Evolutionary conservation across 2,329 filamentous ascomycete genomes (phyloP).

Genomic region (Pseudocercospora crystallina): DNA sequence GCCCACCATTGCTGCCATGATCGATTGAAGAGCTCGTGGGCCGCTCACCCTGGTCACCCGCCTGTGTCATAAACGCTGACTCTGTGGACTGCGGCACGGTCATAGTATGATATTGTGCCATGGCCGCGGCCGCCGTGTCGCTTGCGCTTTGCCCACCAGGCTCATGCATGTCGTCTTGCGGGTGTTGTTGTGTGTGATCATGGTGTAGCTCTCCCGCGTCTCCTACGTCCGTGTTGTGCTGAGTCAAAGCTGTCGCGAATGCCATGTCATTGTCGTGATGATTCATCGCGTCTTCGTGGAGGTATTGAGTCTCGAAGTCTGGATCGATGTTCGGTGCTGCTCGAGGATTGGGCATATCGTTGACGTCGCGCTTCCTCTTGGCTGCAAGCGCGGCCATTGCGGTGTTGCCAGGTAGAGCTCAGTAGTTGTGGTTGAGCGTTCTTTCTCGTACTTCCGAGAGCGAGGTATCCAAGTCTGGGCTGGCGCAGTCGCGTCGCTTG

Average conservation of each 20-base stretch:
- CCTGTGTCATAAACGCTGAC: slow-evolving; percentile 43
- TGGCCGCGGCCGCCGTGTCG: slow-evolving; percentile 61
- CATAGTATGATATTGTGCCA: slow-evolving; percentile 54
- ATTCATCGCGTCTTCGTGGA: slow-evolving; percentile 35
- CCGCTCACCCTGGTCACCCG: slow-evolving; percentile 21
- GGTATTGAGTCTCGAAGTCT: slow-evolving; percentile 35
- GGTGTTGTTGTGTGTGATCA: slow-evolving; percentile 18
- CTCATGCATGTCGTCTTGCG: slow-evolving; percentile 21
- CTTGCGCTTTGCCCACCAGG: slow-evolving; percentile 48
- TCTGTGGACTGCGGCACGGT: slow-evolving; percentile 58
- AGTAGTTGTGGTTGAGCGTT: no score
- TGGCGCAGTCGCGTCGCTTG: no score
- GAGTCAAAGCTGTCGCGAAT: slow-evolving; percentile 36
- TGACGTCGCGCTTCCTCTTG: slow-evolving; percentile 50
- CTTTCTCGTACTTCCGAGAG: no score
- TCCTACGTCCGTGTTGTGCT: slow-evolving; percentile 30
- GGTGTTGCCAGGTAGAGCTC: neutral
- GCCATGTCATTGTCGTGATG: slow-evolving; percentile 44
- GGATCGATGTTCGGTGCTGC: slow-evolving; percentile 33
- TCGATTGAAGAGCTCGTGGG: slow-evolving; percentile 23
- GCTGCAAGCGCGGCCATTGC: slow-evolving; percentile 34
- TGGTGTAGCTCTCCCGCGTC: slow-evolving; percentile 14
- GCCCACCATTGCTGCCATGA: slow-evolving; percentile 15
- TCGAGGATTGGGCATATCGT: slow-evolving; percentile 42
- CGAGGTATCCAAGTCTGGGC: no score